phyloP scores from a whole-genome alignment of 495 filamentous ascomycete species.

The Hamigera avellanea region DNA sequence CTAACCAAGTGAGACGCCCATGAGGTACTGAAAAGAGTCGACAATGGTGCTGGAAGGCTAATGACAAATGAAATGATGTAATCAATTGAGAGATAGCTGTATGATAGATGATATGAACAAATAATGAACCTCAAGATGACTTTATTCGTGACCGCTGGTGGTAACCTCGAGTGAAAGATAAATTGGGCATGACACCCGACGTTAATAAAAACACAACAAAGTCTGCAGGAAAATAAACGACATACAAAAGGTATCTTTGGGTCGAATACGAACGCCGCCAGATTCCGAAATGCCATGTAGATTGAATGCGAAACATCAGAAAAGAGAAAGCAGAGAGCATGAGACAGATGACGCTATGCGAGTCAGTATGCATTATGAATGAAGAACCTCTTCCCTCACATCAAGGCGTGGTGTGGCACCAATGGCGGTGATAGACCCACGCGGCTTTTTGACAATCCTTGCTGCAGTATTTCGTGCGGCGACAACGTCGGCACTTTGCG shows the following conservation, averaged over 20 bases:
- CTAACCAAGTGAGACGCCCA: no score
- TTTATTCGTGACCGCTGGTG: slow-evolving; percentile 23
- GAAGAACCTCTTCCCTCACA: slow-evolving; percentile 17
- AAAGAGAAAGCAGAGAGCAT: slow-evolving; percentile 9
- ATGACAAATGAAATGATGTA: no score
- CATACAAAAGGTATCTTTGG: slow-evolving; percentile 35
- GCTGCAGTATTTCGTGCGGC: slow-evolving; percentile 98
- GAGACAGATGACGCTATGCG: slow-evolving; percentile 36
- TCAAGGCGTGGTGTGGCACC: slow-evolving; percentile 72
- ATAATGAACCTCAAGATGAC: background rate
- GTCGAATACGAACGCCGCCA: slow-evolving; percentile 31
- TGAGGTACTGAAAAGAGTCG: no score
- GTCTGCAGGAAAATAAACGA: slow-evolving; percentile 6
- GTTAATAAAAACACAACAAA: slow-evolving; percentile 9
- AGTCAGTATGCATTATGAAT: slow-evolving; percentile 33
- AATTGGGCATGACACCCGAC: slow-evolving; percentile 6
- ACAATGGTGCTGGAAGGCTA: no score
- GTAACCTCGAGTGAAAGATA: slow-evolving; percentile 9
- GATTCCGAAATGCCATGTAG: slow-evolving; percentile 33
- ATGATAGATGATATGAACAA: slow-evolving; percentile 3
- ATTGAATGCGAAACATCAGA: slow-evolving; percentile 21
- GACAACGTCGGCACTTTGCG: slow-evolving; percentile 92
- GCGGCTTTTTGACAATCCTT: slow-evolving; percentile 99
- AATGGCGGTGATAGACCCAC: slow-evolving; percentile 95
- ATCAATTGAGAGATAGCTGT: slow-evolving; percentile 8